Evolutionary conservation across 2,329 filamentous ascomycete species (phyloP).

Genomic region (Neoscytalidium dimidiatum): DNA sequence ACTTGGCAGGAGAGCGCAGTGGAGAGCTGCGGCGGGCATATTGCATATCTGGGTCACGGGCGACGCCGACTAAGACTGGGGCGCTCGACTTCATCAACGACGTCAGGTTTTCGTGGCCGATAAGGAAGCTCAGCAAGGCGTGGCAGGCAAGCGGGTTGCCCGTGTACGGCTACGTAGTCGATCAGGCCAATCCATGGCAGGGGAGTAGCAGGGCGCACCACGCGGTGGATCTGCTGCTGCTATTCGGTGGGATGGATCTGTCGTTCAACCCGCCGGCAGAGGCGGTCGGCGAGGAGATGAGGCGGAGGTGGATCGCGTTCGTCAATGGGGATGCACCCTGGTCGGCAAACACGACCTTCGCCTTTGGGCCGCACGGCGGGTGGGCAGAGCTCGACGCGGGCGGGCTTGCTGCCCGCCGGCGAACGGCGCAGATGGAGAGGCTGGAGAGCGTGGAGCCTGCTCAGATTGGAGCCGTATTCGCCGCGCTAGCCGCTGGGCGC

Average conservation of each 20-base stretch:
- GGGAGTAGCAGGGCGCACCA: constrained; percentile 49
- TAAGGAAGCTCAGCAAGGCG: constrained; percentile 21
- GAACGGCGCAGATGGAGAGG: constrained; percentile 32
- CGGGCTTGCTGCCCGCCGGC: constrained; percentile 37
- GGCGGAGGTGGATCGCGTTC: constrained; percentile 45
- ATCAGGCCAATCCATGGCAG: constrained; percentile 52
- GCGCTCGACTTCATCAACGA: constrained; percentile 44
- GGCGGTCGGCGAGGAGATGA: constrained; percentile 38
- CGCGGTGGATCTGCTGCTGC: constrained; percentile 49
- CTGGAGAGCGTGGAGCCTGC: constrained; percentile 33
- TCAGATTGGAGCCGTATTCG: constrained; percentile 35
- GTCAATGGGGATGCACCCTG: constrained; percentile 41
- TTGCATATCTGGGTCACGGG: constrained; percentile 42
- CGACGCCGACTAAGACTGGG: constrained; percentile 43
- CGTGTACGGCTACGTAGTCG: constrained; percentile 45
- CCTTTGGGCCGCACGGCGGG: constrained; percentile 44
- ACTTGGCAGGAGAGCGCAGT: constrained; percentile 32
- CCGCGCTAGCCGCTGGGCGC: constrained; percentile 40
- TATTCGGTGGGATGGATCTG: constrained; percentile 46
- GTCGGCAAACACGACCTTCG: constrained; percentile 34
- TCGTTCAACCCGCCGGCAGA: constrained; percentile 37
- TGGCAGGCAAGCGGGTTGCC: constrained; percentile 26
- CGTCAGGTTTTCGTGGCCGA: constrained; percentile 33
- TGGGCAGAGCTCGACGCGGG: constrained; percentile 33
- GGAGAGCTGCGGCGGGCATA: constrained; percentile 39